phyloP scores from a whole-genome alignment of 2,329 filamentous ascomycete genomes.

The Epichloe scottii region DNA sequence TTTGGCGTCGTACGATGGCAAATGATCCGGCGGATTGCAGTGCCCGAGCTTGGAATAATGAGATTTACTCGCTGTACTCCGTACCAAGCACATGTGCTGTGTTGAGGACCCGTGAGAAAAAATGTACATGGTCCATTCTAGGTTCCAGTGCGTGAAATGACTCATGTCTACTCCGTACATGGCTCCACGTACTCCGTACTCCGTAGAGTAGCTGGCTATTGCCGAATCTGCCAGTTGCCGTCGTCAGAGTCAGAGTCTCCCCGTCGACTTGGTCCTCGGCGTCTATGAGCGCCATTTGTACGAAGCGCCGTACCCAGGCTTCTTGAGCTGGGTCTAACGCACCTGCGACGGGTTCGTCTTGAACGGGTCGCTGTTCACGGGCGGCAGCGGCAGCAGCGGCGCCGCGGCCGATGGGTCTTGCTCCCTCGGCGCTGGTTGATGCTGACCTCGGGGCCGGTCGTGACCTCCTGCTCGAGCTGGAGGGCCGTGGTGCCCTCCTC shows the following conservation, averaged over 20 bases:
- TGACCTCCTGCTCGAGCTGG: not conserved
- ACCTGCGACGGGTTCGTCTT: constrained; percentile 7
- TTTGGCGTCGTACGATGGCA: too few relatives aligned
- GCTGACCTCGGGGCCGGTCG: not conserved
- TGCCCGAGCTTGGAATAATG: too few relatives aligned
- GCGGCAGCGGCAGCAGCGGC: not conserved
- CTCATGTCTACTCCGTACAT: too few relatives aligned
- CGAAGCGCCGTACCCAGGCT: constrained; percentile 42
- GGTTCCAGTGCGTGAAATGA: not conserved
- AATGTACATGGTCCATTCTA: too few relatives aligned
- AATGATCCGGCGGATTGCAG: too few relatives aligned
- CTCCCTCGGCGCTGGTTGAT: not conserved
- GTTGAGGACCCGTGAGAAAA: too few relatives aligned
- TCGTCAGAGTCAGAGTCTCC: constrained; percentile 27
- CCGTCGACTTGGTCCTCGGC: constrained; percentile 35
- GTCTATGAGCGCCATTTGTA: constrained; percentile 40
- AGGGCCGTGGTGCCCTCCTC: not conserved
- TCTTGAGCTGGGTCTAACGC: constrained; percentile 33
- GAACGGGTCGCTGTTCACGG: constrained; percentile 3
- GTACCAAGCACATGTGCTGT: too few relatives aligned
- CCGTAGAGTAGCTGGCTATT: not conserved
- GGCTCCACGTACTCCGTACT: too few relatives aligned
- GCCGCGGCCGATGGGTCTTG: not conserved
- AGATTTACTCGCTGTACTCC: too few relatives aligned
- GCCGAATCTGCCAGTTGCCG: constrained; percentile 5